Percentiles rank a stretch among this genome's conserved stretches.
phyloP scores from a whole-genome alignment of 2,329 filamentous ascomycete genomes.

The Chrysoporthe cubensis region DNA sequence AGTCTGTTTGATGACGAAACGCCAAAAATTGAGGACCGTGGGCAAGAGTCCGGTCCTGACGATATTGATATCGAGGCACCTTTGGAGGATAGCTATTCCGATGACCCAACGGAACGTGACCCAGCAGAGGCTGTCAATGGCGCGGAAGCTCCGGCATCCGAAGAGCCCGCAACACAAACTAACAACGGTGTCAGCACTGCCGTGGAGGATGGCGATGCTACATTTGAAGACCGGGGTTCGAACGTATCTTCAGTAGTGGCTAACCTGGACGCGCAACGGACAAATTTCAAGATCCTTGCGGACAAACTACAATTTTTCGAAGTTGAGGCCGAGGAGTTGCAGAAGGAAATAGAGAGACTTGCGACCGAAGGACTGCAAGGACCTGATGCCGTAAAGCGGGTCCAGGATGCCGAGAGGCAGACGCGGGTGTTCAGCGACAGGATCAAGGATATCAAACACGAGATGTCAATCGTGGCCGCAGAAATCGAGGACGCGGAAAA shows the following conservation, averaged over 20 bases:
- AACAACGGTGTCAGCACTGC: slow-evolving; percentile 16
- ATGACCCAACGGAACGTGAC: slow-evolving; percentile 26
- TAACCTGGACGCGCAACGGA: slow-evolving; percentile 38
- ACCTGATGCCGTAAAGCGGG: slow-evolving; percentile 24
- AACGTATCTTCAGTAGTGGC: slow-evolving; percentile 29
- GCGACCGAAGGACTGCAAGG: slow-evolving; percentile 27
- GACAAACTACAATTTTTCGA: slow-evolving; percentile 40
- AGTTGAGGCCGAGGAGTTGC: slow-evolving; percentile 36
- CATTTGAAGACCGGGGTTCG: slow-evolving; percentile 7
- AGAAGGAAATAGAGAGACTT: slow-evolving; percentile 38
- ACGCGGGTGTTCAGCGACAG: slow-evolving; percentile 38
- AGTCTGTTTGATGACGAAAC: slow-evolving; percentile 33
- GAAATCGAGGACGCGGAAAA: slow-evolving; percentile 43
- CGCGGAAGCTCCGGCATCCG: slow-evolving; percentile 23
- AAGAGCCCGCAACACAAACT: slow-evolving; percentile 18
- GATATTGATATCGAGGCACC: slow-evolving; percentile 56
- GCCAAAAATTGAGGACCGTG: slow-evolving; percentile 31
- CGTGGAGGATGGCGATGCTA: neutral
- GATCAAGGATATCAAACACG: slow-evolving; percentile 40
- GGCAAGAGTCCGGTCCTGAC: slow-evolving; percentile 45
- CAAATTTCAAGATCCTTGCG: slow-evolving; percentile 40
- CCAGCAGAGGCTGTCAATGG: slow-evolving; percentile 27
- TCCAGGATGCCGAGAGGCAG: slow-evolving; percentile 37
- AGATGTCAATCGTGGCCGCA: slow-evolving; percentile 42
- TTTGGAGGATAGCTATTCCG: slow-evolving; percentile 31